Base-by-base conservation (phyloP, 139 green algal species). In the Pedinophyceae sp. region DNA sequence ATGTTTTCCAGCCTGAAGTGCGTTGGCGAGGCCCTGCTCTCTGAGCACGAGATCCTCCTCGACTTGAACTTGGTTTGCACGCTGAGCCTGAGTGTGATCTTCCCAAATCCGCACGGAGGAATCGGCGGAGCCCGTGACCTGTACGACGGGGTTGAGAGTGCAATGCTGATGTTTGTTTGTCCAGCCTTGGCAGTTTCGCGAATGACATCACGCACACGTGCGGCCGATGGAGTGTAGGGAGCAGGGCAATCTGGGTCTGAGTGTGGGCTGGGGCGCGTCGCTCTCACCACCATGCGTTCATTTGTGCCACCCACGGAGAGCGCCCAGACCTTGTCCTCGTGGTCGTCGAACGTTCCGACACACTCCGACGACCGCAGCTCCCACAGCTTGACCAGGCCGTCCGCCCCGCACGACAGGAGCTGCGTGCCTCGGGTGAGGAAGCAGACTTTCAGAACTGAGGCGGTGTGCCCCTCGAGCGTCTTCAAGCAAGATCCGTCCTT, bases 331-430 rank as follows among this genome's bases (percentile, higher is more conserved):
- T 93, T 89, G 61, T 92, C 91, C 20, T 91, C 77, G 60, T 98
- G 90, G 17, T 78, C 74, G 23, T 98, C 91, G 55, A 95, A 90
- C 0, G 89, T 97, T 59, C 62, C 64, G 4, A 76, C 49, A 67
- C 80, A 89, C 58, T 94, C 86, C 6, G 66, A 71, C n/a, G 10
- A 71, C 41, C 62, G 54, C 27, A 38, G 19, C 46, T 63, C 66
- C 91, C 91, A 98, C 28, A 96, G 72, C 73, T 96, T 96, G 15
- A 98, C 27, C 55, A 98, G 70, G 3, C 91, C 91, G 65, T 98
- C 91, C 29, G 80, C 87, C 23, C 87, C 88, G 18, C 60, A 51
- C 3, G 72, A 85, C 24, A 91, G n/a, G 19, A 95, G 30, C 73
- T 93, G 76, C 10, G 59, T 30, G 26, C 30, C 7, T 34, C 20